Percentiles rank a stretch among this genome's conserved stretches.
Evolutionary conservation across 2,329 filamentous ascomycete genomes (phyloP).

Genomic region (Ophiostoma piceae): DNA sequence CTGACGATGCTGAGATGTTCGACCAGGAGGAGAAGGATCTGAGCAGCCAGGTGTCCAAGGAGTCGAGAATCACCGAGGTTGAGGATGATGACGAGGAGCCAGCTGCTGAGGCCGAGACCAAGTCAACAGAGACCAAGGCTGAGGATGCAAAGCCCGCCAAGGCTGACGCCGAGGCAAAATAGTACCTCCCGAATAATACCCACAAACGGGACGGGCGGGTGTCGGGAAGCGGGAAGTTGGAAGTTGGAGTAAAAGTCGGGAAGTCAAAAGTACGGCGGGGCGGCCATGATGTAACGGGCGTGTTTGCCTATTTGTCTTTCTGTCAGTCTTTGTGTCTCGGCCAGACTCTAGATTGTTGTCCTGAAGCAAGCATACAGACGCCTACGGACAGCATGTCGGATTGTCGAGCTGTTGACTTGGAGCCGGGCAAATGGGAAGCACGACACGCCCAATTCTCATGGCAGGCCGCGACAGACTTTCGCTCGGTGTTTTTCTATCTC

Average conservation of each 20-base stretch:
- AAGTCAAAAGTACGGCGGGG: neutral
- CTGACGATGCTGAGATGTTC: conserved; percentile 89
- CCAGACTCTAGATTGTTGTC: neutral
- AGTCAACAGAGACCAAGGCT: conserved; percentile 16
- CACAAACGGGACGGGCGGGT: conserved; percentile 5
- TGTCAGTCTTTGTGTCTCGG: neutral
- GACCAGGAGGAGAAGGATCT: conserved; percentile 87
- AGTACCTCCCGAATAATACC: conserved; percentile 9
- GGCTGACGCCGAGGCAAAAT: conserved; percentile 11
- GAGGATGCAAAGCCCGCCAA: conserved; percentile 17
- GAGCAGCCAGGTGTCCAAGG: conserved; percentile 74
- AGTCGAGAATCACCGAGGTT: conserved; percentile 33
- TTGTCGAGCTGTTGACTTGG: neutral
- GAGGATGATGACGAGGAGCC: conserved; percentile 15
- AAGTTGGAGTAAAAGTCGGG: neutral
- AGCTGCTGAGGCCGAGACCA: conserved; percentile 17
- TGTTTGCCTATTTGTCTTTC: neutral
- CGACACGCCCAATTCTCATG: neutral
- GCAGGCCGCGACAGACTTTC: neutral
- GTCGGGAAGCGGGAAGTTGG: neutral
- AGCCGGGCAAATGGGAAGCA: neutral
- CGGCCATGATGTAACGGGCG: neutral
- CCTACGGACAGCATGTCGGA: neutral
- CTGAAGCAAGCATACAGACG: neutral
- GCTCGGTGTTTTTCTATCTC: conserved; percentile 19